Evolutionary conservation across 2,329 filamentous ascomycete species (phyloP), one percentile per base, ranked within the genome.

Genomic region (Fusarium brevicatenulatum): DNA sequence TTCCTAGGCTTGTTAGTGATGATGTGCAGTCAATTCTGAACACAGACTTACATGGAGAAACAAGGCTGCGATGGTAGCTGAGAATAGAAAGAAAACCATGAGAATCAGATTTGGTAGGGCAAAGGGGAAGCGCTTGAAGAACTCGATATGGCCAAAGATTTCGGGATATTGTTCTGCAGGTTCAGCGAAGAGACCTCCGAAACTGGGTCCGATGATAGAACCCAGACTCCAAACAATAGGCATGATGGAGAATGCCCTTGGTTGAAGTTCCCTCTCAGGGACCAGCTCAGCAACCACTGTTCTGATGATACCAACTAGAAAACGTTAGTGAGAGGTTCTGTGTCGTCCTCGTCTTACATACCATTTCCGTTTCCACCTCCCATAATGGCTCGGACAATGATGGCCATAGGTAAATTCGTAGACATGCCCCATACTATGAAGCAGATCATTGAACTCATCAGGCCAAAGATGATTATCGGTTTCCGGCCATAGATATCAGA

Each of bases 281-380:
- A 97, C 95, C 87, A 98, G 91, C 81, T 98, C 95, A 0, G 95
- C 95, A 5, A 98, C 95, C 84, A 96, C 94, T 21, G 94, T 97
- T 73, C 95, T 86, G 71, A 98, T 92, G 70, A 98, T 98, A 4
- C 96, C 93, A n/a, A 95, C 92, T 91, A 23, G 10, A 42, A 10
- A 13, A 11, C 15, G 44, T 58, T 13, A 64, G 65, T 42, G 32
- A 64, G 21, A 54, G 7, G 23, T 7, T 28, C 25, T 12, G n/a
- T 30, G 6, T 21, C n/a, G 2, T 39, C 18, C 5, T 25, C 19
- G 23, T 11, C 25, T 18, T 21, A 80, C 83, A 37, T 78, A 91
- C 89, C 89, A 79, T 98, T 98, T 60, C 95, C 96, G 79, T 97
- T 98, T 49, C 93, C 91, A 15, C 91, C 87, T 4, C 96, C 95